Evolutionary conservation across 495 filamentous ascomycete species (phyloP), one percentile per base, ranked within the genome.

Genomic region (Pyrenopolyporus hunteri): DNA sequence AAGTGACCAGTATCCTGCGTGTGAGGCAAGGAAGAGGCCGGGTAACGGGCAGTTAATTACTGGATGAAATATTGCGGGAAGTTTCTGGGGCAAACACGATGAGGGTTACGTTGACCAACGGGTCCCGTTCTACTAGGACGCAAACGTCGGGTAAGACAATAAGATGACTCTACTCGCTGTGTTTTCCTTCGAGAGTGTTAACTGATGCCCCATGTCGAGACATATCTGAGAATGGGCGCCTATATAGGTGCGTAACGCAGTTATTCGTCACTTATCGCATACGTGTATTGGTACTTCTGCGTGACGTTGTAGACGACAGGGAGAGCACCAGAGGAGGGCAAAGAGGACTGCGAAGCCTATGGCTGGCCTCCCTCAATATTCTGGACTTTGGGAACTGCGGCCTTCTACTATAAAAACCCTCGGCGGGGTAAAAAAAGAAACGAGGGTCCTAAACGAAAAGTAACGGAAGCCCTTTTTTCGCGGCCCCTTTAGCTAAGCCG

Each of bases 101-200:
- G 46, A 36, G 45, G 37, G 62, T 65, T 61, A 63, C 63, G 55
- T 55, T 57, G 39, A 33, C 57, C 63, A 67, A 67, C 63, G 63
- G 63, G 53, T 55, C 57, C 63, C 40, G 63, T 67, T 58, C 57
- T 63, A 67, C 63, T 58, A 50, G 26, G 42, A 50, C 44, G 52
- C 63, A 67, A 67, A 67, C 58, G 58, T 58, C 63, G 49, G 58
- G 63, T 67, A 39, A 63, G 63, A 67, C 63, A 57, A 63, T 47
- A 39, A 42, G 40, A 66, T 66, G 63, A 60, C 57, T 60, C 43
- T 50, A 39, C 51, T 66, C 63, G 25, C 31, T 13, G 16, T 58
- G 14, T 17, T 7, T 10, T 13, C 28, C 19, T 35, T 40, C 14
- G 50, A 60, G 33, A 45, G 43, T 28, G 14, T 31, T 39, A 50